Conservation (phyloP, 1,139 yeast species). For the Geotrichum candidum region DNA sequence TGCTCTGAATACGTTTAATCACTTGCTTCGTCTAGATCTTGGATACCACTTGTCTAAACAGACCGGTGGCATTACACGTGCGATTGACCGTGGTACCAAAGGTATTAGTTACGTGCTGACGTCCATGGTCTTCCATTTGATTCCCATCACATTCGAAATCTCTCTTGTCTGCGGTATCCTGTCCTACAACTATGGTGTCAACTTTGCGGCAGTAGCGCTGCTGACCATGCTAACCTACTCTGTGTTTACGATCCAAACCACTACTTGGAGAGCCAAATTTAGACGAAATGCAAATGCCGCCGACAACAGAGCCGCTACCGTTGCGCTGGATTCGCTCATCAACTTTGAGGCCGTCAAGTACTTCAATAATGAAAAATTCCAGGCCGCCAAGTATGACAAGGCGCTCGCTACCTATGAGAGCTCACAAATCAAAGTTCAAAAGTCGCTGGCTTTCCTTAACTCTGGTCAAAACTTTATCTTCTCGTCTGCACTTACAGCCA, state of each 20-base stretch:
- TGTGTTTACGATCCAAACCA: conserved; percentile 79
- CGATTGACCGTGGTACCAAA: conserved; percentile 95
- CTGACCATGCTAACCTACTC: conserved; percentile 85
- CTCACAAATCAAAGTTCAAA: conserved; percentile 82
- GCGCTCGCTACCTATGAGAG: conserved; percentile 72
- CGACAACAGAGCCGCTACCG: conserved; percentile 89
- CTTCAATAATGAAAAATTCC: conserved; percentile 81
- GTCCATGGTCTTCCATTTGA: conserved; percentile 94
- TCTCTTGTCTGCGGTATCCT: conserved; percentile 88
- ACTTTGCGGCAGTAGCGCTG: conserved; percentile 85
- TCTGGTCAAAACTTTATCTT: conserved; percentile 91
- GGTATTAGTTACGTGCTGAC: conserved; percentile 90
- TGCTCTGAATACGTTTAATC: conserved; percentile 80
- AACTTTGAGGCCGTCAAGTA: conserved; percentile 93
- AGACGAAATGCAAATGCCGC: conserved; percentile 89
- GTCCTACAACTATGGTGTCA: conserved; percentile 83
- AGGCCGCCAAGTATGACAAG: conserved; percentile 71
- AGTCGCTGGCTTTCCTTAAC: conserved; percentile 83
- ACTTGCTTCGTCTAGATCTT: conserved; percentile 74
- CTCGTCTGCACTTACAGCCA: conserved; percentile 84
- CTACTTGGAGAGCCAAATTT: conserved; percentile 94
- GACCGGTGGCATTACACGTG: conserved; percentile 93
- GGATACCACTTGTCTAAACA: conserved; percentile 87
- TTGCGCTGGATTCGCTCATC: conserved; percentile 88
- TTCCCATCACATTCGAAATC: conserved; percentile 89